Evolutionary conservation across 371 early-diverging fungal genomes (phyloP).

Genomic region (Choanephora cucurbitarum): DNA sequence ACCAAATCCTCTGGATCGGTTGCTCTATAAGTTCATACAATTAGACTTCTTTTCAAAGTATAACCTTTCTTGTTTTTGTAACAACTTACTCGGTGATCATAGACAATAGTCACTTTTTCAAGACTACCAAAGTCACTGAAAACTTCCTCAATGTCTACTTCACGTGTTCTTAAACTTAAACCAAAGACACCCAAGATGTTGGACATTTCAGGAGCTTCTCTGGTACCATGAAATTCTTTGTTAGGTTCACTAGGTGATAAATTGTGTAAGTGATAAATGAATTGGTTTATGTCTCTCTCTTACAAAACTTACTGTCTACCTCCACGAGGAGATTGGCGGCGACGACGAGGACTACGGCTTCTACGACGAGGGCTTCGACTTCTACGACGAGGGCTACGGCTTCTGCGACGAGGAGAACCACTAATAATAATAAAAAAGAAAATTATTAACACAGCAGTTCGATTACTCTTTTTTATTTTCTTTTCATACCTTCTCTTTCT

Average conservation of each 20-base stretch:
- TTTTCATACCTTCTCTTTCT: conserved; percentile 39
- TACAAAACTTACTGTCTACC: conserved; percentile 29
- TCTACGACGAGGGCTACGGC: conserved; percentile 35
- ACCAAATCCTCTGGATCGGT: conserved; percentile 74
- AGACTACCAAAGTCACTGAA: conserved; percentile 69
- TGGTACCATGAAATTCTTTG: conserved; percentile 51
- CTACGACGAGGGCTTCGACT: conserved; percentile 35
- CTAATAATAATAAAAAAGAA: conserved; percentile 2
- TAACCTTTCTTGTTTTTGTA: too few relatives aligned
- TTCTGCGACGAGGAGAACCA: conserved; percentile 31
- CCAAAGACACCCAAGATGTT: conserved; percentile 83
- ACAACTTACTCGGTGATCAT: conserved; percentile 56
- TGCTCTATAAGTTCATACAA: conserved; percentile 20
- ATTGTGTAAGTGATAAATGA: too few relatives aligned
- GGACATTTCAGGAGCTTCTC: conserved; percentile 52
- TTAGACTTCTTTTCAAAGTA: background rate
- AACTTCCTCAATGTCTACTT: conserved; percentile 67
- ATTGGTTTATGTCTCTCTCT: too few relatives aligned
- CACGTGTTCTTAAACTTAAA: conserved; percentile 69
- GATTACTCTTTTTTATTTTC: background rate
- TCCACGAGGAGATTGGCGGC: conserved; percentile 34
- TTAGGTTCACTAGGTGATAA: conserved; percentile 23
- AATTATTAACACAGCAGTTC: too few relatives aligned
- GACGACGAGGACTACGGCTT: conserved; percentile 34
- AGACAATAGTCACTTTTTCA: conserved; percentile 61